Conservation (phyloP, 768 basidiomycete genomes). For the Mycena maculata region DNA sequence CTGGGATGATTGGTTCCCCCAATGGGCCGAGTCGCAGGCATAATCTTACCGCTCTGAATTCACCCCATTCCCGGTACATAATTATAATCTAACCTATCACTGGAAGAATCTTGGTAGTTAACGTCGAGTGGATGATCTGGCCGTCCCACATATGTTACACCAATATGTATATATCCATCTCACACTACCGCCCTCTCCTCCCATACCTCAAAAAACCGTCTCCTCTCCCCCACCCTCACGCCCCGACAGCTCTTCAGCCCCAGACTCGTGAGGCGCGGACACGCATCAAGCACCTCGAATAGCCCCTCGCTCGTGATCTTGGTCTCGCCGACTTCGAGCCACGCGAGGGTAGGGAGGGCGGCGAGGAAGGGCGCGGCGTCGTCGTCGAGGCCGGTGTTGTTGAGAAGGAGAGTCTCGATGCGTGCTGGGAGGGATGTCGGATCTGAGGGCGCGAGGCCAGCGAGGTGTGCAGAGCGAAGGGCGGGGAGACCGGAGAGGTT, state of each 20-base stretch:
- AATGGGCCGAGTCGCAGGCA: no score
- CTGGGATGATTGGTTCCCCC: no score
- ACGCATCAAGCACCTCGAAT: slow-evolving; percentile 68
- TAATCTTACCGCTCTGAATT: no score
- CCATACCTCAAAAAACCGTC: slow-evolving; percentile 74
- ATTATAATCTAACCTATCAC: no score
- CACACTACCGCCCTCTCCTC: no score
- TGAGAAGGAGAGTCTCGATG: slow-evolving; percentile 64
- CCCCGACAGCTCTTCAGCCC: slow-evolving; percentile 78
- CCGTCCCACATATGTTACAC: no score
- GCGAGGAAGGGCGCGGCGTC: slow-evolving; percentile 63
- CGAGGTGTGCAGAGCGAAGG: slow-evolving; percentile 63
- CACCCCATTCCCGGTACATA: no score
- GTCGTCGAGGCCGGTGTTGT: slow-evolving; percentile 73
- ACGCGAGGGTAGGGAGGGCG: slow-evolving; percentile 58
- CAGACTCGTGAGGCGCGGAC: slow-evolving; percentile 61
- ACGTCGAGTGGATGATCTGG: no score
- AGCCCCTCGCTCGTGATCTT: slow-evolving; percentile 69
- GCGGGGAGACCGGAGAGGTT: slow-evolving; percentile 67
- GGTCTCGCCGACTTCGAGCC: slow-evolving; percentile 67
- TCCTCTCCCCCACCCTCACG: slow-evolving; percentile 65
- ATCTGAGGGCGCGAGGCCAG: slow-evolving; percentile 53
- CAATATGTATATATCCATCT: no score
- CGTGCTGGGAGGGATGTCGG: slow-evolving; percentile 44
- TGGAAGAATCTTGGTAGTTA: no score